phyloP scores from a whole-genome alignment of 2,329 filamentous ascomycete species.

The Aspergillus nomiae region DNA sequence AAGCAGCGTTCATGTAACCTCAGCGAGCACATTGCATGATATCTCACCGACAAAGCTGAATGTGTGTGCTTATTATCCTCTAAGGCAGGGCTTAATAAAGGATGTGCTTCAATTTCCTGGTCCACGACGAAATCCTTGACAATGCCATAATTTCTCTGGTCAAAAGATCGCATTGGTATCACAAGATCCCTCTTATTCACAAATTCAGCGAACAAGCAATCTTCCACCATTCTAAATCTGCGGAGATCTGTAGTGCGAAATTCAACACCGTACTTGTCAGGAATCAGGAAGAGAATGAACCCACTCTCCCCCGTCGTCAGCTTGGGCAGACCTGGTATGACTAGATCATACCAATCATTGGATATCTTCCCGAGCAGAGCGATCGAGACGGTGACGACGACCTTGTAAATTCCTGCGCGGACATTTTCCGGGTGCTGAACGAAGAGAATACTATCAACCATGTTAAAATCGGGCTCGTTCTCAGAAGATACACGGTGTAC shows the following conservation, averaged over 20 bases:
- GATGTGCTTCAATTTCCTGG: conserved; percentile 23
- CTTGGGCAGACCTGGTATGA: conserved; percentile 32
- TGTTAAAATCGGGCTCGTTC: conserved; percentile 17
- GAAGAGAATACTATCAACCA: conserved; percentile 21
- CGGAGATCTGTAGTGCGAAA: conserved; percentile 30
- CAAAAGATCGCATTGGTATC: conserved; percentile 30
- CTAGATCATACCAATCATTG: conserved; percentile 29
- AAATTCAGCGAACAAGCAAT: conserved; percentile 36
- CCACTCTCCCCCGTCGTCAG: conserved; percentile 27
- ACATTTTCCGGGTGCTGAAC: conserved; percentile 18
- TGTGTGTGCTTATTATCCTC: conserved; percentile 8
- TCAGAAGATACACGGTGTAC: neutral
- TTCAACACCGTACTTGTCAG: conserved; percentile 30
- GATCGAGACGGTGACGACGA: conserved; percentile 22
- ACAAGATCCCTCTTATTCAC: conserved; percentile 22
- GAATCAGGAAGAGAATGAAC: conserved; percentile 31
- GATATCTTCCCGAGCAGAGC: conserved; percentile 16
- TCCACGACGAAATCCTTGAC: conserved; percentile 33
- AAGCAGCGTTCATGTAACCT: conserved; percentile 30
- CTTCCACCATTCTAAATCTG: conserved; percentile 27
- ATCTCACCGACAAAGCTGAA: conserved; percentile 21
- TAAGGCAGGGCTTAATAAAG: neutral
- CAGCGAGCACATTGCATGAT: conserved; percentile 32
- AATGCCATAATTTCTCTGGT: conserved; percentile 29
- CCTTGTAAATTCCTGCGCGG: conserved; percentile 22